Evolutionary conservation across 805 yeast species (phyloP), one percentile per base, ranked within the genome.

Genomic region (Metschnikowia reukaufii): DNA sequence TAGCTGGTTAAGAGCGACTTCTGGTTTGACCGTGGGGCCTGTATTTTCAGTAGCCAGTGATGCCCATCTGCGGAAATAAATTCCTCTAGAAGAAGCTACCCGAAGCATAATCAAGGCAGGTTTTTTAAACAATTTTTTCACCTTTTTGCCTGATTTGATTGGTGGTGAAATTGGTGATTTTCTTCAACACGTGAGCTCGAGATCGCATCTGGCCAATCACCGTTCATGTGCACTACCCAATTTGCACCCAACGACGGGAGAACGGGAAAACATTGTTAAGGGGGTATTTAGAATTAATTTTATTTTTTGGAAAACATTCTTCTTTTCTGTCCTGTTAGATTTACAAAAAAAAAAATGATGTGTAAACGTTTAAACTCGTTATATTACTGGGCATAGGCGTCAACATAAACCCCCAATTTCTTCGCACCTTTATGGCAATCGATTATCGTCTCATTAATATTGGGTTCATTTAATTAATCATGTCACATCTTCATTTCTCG

Each of bases 1-100:
- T 16, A 79, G 53, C 13, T 68, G 54, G 13, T 59, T 59, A 47
- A 64, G 59, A 16, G 48, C 49, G 17, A 48, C 16, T 2, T 23
- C 45, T 4, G 41, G 29, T 27, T 30, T 13, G 7, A 27, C 20
- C 20, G 29, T 25, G 8, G 29, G 12, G 12, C 8, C 29, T 9
- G 29, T 18, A 12, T 15, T 31, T 39, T 8, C 12, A 9, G 27
- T 7, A 21, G 45, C 1, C n/a, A 16, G 35, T n/a, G 30, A 36
- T 23, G 21, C 32, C 36, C 19, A 42, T 29, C 29, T 27, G 4
- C 42, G 42, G 13, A 16, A 34, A 17, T n/a, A 8, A 7, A 34
- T 6, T 31, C 34, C 29, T 13, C 12, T 25, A 9, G 29, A 25
- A 4, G 8, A 25, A 9, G 12, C 12, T 4, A 25, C 29, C 29